These are phyloP conservation scores for Aspergillus conjunctus DNA, from an alignment of 495 filamentous ascomycete species.

Conservation along the genomic window DNA sequence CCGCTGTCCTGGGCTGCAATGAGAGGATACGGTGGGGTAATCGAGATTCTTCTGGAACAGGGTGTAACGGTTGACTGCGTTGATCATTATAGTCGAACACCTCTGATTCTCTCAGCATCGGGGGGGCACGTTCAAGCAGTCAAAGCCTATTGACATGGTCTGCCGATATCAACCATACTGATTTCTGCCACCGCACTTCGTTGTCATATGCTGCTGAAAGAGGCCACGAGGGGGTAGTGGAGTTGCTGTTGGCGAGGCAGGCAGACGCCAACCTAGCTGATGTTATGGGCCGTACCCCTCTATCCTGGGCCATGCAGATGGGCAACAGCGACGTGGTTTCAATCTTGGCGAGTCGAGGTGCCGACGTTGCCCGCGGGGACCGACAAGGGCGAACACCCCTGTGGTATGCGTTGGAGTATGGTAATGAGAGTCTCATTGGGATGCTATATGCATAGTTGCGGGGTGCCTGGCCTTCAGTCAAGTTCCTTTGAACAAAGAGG, in stretches of 20 bases:
- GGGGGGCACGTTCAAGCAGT: background rate
- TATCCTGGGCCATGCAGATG: constrained; percentile 1
- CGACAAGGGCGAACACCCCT: constrained; percentile 1
- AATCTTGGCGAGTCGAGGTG: background rate
- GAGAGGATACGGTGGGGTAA: background rate
- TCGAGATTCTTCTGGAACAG: background rate
- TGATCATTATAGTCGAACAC: background rate
- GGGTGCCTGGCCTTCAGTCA: too few relatives aligned
- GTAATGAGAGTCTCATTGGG: constrained; percentile 3
- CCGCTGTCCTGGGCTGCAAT: background rate
- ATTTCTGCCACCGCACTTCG: background rate
- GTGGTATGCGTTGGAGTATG: constrained; percentile 14
- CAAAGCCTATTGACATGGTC: background rate
- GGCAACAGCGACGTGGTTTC: background rate
- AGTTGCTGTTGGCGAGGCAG: background rate
- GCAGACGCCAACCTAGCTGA: background rate
- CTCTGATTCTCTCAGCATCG: background rate
- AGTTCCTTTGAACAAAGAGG: too few relatives aligned
- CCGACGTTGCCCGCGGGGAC: constrained; percentile 1
- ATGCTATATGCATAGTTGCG: too few relatives aligned
- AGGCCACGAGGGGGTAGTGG: background rate
- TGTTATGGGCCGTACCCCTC: constrained; percentile 1
- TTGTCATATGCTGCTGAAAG: background rate
- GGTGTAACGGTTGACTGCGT: background rate
- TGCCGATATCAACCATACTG: background rate